phyloP scores from a whole-genome alignment of 176 grass and related monocot species.

The Bromus sterilis region DNA sequence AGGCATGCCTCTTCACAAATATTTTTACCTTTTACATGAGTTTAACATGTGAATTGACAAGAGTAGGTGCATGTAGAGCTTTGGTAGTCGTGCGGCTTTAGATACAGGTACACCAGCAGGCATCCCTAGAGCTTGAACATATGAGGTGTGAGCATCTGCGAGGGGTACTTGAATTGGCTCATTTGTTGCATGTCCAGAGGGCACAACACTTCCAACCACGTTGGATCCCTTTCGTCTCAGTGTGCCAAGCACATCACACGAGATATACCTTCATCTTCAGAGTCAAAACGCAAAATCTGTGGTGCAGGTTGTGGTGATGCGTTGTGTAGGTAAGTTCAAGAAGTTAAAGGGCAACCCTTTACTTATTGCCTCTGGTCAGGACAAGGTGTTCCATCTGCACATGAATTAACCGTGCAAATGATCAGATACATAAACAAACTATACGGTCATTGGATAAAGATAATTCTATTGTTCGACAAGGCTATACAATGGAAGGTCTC shows the following conservation, averaged over 20 bases:
- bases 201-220: neutral
- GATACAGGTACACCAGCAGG: neutral
- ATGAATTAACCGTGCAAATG: conserved; percentile 1
- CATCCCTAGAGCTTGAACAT: neutral
- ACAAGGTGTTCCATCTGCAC: conserved; percentile 29
- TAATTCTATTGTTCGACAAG: neutral
- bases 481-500: neutral
- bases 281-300: neutral
- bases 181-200: neutral
- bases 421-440: neutral
- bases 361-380: conserved; percentile 11
- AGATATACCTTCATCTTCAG: neutral
- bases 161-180: neutral
- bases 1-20: no score
- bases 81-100: neutral
- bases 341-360: conserved; percentile 24
- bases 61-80: neutral
- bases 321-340: conserved; percentile 34
- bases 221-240: neutral
- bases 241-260: neutral
- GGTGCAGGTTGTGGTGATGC: neutral
- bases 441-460: neutral
- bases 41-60: neutral
- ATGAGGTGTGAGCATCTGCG: neutral
- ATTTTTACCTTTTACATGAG: no score